Evolutionary conservation across 495 filamentous ascomycete species (phyloP).

Genomic region (Symbiotaphrina buchneri): DNA sequence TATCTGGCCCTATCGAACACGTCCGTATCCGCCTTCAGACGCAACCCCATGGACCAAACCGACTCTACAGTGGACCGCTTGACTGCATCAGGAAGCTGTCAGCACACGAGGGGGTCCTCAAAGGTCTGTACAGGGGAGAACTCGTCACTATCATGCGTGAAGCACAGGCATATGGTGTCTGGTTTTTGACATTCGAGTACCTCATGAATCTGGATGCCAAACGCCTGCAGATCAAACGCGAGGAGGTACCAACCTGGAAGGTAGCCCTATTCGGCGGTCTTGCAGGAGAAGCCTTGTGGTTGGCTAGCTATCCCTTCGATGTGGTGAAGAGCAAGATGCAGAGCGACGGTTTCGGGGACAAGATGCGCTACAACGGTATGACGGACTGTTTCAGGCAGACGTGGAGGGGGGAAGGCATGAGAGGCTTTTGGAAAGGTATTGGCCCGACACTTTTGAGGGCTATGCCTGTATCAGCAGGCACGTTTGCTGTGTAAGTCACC

Average conservation of each 20-base stretch:
- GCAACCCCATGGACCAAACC: constrained; percentile 60
- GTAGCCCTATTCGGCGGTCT: constrained; percentile 82
- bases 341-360: constrained; percentile 60
- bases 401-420: constrained; percentile 47
- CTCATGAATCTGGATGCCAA: constrained; percentile 77
- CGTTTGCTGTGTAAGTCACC: constrained; percentile 56
- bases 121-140: constrained; percentile 69
- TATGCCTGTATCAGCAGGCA: constrained; percentile 93
- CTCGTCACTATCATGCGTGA: constrained; percentile 73
- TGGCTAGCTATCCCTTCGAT: constrained; percentile 84
- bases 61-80: constrained; percentile 64
- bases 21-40: constrained; percentile 94
- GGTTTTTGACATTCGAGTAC: constrained; percentile 91
- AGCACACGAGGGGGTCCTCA: constrained; percentile 34
- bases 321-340: constrained; percentile 99
- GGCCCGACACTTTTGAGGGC: constrained; percentile 85
- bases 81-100: constrained; percentile 80
- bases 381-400: constrained; percentile 77
- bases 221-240: constrained; percentile 47
- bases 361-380: constrained; percentile 57
- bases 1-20: constrained; percentile 90
- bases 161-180: constrained; percentile 82
- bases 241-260: constrained; percentile 61
- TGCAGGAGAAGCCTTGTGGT: constrained; percentile 84
- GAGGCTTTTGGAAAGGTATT: constrained; percentile 92